Conservation (phyloP, 2,329 filamentous ascomycete genomes). For the Penicillium crustosum region DNA sequence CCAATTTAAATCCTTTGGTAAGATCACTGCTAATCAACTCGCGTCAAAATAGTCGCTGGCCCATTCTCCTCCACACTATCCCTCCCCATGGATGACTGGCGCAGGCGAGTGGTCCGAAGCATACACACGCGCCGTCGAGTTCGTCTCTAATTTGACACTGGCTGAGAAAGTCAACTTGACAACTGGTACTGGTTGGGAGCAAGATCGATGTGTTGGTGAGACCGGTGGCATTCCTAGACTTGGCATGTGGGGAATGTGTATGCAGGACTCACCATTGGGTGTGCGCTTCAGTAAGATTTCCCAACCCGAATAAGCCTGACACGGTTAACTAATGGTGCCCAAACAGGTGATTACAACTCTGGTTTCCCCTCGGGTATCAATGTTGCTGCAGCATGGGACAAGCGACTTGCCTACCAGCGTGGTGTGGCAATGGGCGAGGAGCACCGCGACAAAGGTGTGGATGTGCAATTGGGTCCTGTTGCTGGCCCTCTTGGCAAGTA, state of each 20-base stretch:
- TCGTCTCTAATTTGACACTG: slow-evolving; percentile 80
- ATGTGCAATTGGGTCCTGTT: slow-evolving; percentile 73
- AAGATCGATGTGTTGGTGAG: slow-evolving; percentile 76
- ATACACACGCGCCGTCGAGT: slow-evolving; percentile 71
- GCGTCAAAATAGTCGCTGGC: slow-evolving; percentile 30
- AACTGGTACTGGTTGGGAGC: slow-evolving; percentile 78
- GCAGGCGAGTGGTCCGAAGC: slow-evolving; percentile 72
- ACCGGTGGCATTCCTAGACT: slow-evolving; percentile 49
- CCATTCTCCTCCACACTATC: slow-evolving; percentile 68
- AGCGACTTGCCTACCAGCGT: slow-evolving; percentile 65
- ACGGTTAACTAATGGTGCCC: not conserved
- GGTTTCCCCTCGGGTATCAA: slow-evolving; percentile 79
- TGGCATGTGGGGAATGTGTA: slow-evolving; percentile 70
- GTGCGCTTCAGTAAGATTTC: slow-evolving; percentile 61
- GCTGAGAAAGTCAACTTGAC: slow-evolving; percentile 93
- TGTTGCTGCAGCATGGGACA: slow-evolving; percentile 80
- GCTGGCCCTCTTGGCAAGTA: slow-evolving; percentile 70
- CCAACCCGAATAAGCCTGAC: not conserved
- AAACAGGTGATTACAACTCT: slow-evolving; percentile 69
- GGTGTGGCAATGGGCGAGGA: slow-evolving; percentile 74
- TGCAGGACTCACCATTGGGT: slow-evolving; percentile 83
- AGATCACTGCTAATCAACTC: slow-evolving; percentile 4
- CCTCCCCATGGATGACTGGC: slow-evolving; percentile 82
- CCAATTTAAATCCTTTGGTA: not conserved
- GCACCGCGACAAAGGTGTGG: slow-evolving; percentile 71